Evolutionary conservation across 306 rosid species (phyloP).

Genomic region (Sechiopsis laciniata): DNA sequence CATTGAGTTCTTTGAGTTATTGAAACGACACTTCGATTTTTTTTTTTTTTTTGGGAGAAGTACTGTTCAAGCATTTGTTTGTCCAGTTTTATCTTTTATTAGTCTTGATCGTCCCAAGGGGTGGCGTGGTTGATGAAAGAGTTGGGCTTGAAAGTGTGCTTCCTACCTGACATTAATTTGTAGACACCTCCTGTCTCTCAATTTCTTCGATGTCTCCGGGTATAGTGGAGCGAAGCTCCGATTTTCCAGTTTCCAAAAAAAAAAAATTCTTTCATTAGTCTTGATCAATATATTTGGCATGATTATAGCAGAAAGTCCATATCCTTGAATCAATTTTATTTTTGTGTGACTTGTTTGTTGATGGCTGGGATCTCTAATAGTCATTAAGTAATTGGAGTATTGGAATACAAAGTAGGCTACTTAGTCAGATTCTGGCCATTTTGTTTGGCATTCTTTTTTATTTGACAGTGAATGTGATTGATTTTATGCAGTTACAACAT

Average conservation of each 20-base stretch:
- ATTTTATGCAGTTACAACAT: conserved; percentile 47
- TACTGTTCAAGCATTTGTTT: background rate
- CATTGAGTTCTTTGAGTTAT: background rate
- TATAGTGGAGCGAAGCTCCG: no score
- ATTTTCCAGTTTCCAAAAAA: no score
- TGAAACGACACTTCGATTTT: background rate
- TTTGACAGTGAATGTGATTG: background rate
- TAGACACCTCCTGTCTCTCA: no score
- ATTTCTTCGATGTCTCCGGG: no score
- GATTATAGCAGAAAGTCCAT: background rate
- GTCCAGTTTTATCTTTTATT: background rate
- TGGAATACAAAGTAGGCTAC: background rate
- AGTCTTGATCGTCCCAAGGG: no score
- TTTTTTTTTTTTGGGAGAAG: background rate
- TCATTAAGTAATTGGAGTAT: background rate
- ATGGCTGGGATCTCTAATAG: background rate
- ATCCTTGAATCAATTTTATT: background rate
- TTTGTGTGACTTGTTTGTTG: background rate
- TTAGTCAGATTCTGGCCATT: background rate
- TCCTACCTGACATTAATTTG: no score
- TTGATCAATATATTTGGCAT: no score
- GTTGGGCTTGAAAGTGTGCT: no score
- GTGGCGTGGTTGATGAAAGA: no score
- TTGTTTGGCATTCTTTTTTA: background rate
- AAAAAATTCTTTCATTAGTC: no score